Conservation (phyloP, 2,329 filamentous ascomycete genomes). For the Periconia sp. region DNA sequence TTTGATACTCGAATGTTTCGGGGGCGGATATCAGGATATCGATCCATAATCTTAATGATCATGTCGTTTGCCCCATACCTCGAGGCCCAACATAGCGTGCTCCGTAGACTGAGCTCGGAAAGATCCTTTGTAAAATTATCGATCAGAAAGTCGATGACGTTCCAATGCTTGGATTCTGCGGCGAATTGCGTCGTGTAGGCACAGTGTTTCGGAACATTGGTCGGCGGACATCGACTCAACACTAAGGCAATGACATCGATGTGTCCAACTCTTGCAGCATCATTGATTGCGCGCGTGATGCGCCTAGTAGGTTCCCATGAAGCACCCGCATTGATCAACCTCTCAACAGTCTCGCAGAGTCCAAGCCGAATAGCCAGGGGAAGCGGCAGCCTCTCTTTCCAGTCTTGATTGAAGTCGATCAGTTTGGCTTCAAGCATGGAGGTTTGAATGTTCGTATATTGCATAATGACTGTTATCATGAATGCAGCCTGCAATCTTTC, state of each 20-base stretch:
- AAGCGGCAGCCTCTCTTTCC: background rate
- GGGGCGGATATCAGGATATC: background rate
- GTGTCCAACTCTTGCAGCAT: background rate
- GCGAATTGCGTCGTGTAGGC: background rate
- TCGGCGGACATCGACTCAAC: no score
- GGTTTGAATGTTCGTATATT: background rate
- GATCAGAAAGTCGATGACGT: background rate
- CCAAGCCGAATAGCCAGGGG: background rate
- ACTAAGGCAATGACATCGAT: background rate
- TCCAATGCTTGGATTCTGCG: conserved; percentile 3
- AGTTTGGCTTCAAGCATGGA: background rate
- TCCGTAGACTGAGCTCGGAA: background rate
- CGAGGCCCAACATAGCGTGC: conserved; percentile 4
- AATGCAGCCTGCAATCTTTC: background rate
- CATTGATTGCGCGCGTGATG: background rate
- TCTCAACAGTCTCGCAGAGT: background rate
- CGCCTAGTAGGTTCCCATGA: background rate
- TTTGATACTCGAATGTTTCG: background rate
- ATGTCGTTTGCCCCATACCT: conserved; percentile 4
- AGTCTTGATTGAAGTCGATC: no score
- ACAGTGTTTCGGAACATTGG: no score
- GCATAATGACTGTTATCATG: background rate
- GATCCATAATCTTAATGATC: background rate
- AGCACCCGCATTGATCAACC: background rate
- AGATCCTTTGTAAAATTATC: background rate